Evolutionary conservation across 2,329 filamentous ascomycete genomes (phyloP).

Genomic region (Cladosporium sp.): DNA sequence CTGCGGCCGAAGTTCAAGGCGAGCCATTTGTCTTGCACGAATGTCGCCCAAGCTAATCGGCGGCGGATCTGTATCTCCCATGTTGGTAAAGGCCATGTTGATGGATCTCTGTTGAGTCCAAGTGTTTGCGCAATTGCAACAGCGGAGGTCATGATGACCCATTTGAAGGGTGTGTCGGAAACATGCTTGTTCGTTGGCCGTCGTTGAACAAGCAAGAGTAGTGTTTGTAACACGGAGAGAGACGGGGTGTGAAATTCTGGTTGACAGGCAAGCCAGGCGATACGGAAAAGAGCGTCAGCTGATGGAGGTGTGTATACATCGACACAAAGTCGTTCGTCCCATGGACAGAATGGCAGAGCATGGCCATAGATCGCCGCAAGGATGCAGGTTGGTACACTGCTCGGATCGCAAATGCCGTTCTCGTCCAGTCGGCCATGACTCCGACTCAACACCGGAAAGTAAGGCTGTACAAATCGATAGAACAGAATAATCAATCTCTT

Average conservation of each 20-base stretch:
- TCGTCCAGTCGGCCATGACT: conserved; percentile 29
- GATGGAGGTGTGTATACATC: conserved; percentile 32
- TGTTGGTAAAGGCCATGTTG: conserved; percentile 57
- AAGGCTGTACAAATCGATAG: conserved; percentile 42
- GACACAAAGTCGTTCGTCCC: conserved; percentile 38
- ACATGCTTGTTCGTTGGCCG: conserved; percentile 32
- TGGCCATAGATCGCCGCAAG: conserved; percentile 42
- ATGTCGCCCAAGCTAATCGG: conserved; percentile 61
- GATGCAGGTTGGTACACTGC: conserved; percentile 35
- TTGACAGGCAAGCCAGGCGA: conserved; percentile 30
- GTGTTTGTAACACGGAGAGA: conserved; percentile 28
- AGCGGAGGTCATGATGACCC: conserved; percentile 30
- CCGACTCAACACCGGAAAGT: conserved; percentile 41
- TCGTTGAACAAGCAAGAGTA: conserved; percentile 31
- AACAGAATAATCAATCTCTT: conserved; percentile 38
- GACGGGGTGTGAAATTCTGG: conserved; percentile 29
- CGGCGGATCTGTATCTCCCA: conserved; percentile 62
- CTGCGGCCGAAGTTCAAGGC: conserved; percentile 56
- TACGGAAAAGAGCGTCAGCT: conserved; percentile 29
- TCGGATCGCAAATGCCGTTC: conserved; percentile 27
- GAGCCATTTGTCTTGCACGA: conserved; percentile 63
- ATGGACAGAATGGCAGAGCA: conserved; percentile 42
- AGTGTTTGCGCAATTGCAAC: conserved; percentile 57
- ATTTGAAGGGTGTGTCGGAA: conserved; percentile 32
- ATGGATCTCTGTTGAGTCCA: conserved; percentile 59